phyloP scores from a whole-genome alignment of 768 basidiomycete genomes.

The Lactarius sanguifluus region DNA sequence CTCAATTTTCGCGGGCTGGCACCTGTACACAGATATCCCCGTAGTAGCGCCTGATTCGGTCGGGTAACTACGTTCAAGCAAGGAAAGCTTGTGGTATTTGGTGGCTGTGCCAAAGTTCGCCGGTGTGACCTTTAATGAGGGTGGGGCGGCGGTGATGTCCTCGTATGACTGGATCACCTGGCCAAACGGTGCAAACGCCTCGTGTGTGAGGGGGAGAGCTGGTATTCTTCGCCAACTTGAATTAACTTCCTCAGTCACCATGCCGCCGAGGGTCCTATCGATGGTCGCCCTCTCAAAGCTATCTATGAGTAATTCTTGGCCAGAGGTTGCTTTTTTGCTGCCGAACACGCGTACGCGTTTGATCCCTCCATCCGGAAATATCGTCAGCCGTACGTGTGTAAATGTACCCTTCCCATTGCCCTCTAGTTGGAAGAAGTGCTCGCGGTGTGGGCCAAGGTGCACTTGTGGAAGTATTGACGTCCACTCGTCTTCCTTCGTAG shows the following conservation, averaged over 20 bases:
- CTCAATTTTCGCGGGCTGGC: conserved; percentile 53
- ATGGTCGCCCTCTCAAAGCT: neutral
- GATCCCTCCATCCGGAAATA: conserved; percentile 93
- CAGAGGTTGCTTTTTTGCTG: conserved; percentile 41
- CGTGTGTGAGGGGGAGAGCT: conserved; percentile 71
- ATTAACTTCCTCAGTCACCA: neutral
- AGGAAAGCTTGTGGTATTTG: conserved; percentile 90
- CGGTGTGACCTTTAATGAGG: conserved; percentile 65
- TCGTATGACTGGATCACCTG: conserved; percentile 88
- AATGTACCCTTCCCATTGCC: conserved; percentile 56
- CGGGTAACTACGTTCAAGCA: conserved; percentile 68
- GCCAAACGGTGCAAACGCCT: conserved; percentile 87
- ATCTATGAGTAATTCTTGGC: neutral
- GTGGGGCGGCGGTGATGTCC: conserved; percentile 60
- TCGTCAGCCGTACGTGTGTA: conserved; percentile 85
- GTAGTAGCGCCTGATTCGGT: conserved; percentile 52
- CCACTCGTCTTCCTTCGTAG: conserved; percentile 57
- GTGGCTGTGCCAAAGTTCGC: conserved; percentile 89
- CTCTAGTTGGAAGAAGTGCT: conserved; percentile 86
- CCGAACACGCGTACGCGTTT: conserved; percentile 90
- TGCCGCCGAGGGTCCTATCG: neutral
- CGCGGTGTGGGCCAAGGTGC: conserved; percentile 84
- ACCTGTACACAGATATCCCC: conserved; percentile 83
- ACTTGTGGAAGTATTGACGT: conserved; percentile 67
- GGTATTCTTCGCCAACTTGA: conserved; percentile 41